A percentile compares a stretch with the other conserved stretches of the same genome.
Conservation (phyloP, 352 stramenopile species). For the Pythium phragmitis region DNA sequence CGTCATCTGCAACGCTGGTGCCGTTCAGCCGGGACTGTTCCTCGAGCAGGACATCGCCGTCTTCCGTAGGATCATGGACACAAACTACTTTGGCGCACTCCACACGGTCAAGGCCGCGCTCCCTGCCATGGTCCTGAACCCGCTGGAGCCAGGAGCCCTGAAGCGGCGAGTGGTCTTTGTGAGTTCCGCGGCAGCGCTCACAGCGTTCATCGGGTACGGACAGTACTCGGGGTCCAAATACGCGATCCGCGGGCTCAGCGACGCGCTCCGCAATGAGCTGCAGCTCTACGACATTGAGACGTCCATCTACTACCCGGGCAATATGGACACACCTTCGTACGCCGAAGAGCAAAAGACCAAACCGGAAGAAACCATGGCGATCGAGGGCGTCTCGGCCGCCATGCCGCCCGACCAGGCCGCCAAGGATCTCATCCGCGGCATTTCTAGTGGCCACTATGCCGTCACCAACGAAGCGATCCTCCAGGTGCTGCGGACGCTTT, state of each 20-base stretch:
- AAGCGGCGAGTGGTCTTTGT: conserved; percentile 57
- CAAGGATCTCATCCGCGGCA: conserved; percentile 53
- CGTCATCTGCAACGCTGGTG: conserved; percentile 47
- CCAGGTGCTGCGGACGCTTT: conserved; percentile 48
- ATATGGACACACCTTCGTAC: conserved; percentile 34
- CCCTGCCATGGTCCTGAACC: conserved; percentile 54
- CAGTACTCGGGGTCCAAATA: conserved; percentile 90
- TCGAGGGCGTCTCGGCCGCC: neutral
- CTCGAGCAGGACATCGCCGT: conserved; percentile 49
- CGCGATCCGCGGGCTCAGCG: conserved; percentile 89
- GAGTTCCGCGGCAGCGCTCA: conserved; percentile 46
- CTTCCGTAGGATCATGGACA: conserved; percentile 46
- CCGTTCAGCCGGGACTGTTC: conserved; percentile 39
- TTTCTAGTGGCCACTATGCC: conserved; percentile 47
- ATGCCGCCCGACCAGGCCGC: conserved; percentile 34
- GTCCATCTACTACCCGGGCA: conserved; percentile 89
- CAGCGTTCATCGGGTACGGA: conserved; percentile 82
- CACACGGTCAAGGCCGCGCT: conserved; percentile 58
- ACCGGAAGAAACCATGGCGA: conserved; percentile 17
- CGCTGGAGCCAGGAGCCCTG: neutral
- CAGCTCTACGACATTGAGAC: conserved; percentile 77
- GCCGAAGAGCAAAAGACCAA: conserved; percentile 7
- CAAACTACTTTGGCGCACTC: conserved; percentile 64
- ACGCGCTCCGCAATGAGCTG: conserved; percentile 83
- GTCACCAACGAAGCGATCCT: conserved; percentile 61